Base-by-base conservation (phyloP, 345 rosid genomes). In the Melaleuca quinquenervia region DNA sequence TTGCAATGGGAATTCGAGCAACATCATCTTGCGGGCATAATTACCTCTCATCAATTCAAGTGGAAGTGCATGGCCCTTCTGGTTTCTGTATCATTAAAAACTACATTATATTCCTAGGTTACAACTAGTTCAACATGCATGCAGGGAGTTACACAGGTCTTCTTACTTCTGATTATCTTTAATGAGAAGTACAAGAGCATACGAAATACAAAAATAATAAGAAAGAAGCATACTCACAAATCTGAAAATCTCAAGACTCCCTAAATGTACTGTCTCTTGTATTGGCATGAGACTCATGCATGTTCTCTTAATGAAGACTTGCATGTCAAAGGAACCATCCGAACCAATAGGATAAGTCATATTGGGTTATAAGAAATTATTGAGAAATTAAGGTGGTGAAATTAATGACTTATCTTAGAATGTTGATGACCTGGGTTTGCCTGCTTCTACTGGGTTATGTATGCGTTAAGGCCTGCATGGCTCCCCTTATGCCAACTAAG, bases 401-500 rank as follows among this genome's bases (percentile, higher is more conserved):
- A 70, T 32, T 70, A 70, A 70, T 6, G 48, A 70, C 80, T 18
- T 70, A 70, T 36, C 80, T 70, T 41, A 70, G 48, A 48, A 36
- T 70, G 80, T 36, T 5, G 80, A 70, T 18, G 48, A 36, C 48
- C 48, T 21, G 48, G 48, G 80, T 6, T 70, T 70, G 80, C 14
- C 80, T 36, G 26, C 48, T 36, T 36, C 48, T 70, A 70, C 18
- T 36, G 48, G 48, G 24, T 32, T 10, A 36, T 32, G 48, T 70
- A 21, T 70, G 80, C 20, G 18, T 70, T 70, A 70, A 48, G 80
- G 86, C 91, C 92, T 92, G 94, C 94, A 5, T 89, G 94, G 87
- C 94, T 90, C 93, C 93, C 91, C 86, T 89, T 60, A 92, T 87
- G 94, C 94, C 94, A 92, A 83, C 78, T 92, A 90, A 27, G 86